Evolutionary conservation across 1,139 yeast genomes (phyloP).

Genomic region (Pneumocystis oryctolagi): DNA sequence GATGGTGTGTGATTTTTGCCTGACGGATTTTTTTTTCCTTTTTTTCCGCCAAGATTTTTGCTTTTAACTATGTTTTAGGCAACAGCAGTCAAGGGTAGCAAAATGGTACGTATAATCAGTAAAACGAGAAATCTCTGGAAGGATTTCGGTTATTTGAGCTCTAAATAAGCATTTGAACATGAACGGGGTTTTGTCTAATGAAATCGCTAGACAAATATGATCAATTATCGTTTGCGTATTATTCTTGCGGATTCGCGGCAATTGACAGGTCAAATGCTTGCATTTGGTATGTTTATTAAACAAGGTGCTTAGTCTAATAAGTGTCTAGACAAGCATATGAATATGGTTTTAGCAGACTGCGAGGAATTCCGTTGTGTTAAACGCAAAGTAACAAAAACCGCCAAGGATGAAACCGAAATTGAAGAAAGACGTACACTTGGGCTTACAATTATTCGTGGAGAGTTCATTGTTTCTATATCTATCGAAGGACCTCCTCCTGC

Average conservation of each 20-base stretch:
- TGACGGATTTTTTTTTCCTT: not conserved
- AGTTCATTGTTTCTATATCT: constrained; percentile 66
- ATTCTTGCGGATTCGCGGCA: constrained; percentile 61
- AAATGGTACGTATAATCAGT: not conserved
- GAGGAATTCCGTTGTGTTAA: constrained; percentile 48
- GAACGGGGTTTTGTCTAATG: not conserved
- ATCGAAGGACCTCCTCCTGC: constrained; percentile 66
- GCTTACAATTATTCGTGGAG: constrained; percentile 73
- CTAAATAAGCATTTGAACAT: not conserved
- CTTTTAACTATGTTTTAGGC: constrained; percentile 18
- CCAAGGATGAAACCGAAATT: not conserved
- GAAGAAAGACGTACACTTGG: constrained; percentile 68
- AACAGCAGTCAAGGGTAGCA: not conserved
- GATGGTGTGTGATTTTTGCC: constrained; percentile 7
- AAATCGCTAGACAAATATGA: constrained; percentile 21
- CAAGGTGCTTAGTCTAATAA: not conserved
- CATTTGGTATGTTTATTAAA: constrained; percentile 45
- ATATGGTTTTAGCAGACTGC: constrained; percentile 69
- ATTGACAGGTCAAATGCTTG: constrained; percentile 63
- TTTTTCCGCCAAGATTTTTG: constrained; percentile 18
- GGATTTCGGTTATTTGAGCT: not conserved
- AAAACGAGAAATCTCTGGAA: not conserved
- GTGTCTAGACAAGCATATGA: constrained; percentile 38
- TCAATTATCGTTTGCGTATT: constrained; percentile 60
- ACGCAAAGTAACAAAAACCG: constrained; percentile 10